A percentile compares a stretch with the other conserved stretches of the same genome.
Evolutionary conservation across 345 rosid species (phyloP).

Genomic region (Syzygium jambos): DNA sequence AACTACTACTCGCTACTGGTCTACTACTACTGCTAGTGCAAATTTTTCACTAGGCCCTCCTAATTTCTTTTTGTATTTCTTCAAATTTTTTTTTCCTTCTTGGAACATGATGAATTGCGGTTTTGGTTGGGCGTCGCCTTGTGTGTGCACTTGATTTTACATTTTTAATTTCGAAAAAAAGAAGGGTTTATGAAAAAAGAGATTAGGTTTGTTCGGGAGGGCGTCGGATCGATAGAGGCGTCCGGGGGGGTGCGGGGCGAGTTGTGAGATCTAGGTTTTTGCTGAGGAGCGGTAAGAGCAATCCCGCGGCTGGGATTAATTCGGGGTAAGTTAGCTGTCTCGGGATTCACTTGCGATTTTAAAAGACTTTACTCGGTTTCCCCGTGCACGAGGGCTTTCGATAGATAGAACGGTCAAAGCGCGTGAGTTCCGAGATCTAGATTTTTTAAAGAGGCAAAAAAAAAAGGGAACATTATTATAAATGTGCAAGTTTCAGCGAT

Average conservation of each 20-base stretch:
- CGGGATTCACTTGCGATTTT: neutral
- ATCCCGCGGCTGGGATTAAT: fast-evolving
- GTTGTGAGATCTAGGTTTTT: neutral
- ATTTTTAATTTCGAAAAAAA: too few relatives aligned
- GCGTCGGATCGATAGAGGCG: neutral
- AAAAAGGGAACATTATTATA: neutral
- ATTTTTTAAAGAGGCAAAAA: neutral
- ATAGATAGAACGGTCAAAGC: neutral
- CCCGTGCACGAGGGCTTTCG: neutral
- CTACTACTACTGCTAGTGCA: neutral
- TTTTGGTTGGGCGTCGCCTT: too few relatives aligned
- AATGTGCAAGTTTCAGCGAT: neutral
- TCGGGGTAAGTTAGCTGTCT: neutral
- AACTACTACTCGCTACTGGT: too few relatives aligned
- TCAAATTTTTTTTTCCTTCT: too few relatives aligned
- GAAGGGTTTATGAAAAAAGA: too few relatives aligned
- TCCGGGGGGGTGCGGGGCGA: neutral
- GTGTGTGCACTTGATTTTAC: too few relatives aligned
- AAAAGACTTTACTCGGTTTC: neutral
- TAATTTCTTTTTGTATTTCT: too few relatives aligned
- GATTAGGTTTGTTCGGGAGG: too few relatives aligned
- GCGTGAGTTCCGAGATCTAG: neutral
- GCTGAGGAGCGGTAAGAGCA: fast-evolving
- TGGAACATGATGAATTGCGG: too few relatives aligned
- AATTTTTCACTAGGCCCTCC: neutral